Evolutionary conservation across 148 eudicot species (phyloP).

Genomic region (Chenopodium berlandieri): DNA sequence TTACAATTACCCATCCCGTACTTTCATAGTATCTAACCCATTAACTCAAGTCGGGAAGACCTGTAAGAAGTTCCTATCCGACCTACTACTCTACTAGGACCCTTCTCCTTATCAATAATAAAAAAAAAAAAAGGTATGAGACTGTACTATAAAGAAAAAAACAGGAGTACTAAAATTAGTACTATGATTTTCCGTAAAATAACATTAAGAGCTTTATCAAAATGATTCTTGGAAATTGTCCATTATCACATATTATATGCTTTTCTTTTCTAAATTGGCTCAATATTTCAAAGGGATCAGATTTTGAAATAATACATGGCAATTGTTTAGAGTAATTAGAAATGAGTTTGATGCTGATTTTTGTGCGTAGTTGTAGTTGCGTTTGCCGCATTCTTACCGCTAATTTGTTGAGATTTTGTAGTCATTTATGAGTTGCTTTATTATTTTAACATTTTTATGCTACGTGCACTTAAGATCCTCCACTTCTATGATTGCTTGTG

Average conservation of each 20-base stretch:
- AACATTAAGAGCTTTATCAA: background rate
- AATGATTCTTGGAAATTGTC: constrained; percentile 13
- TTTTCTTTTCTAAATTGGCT: background rate
- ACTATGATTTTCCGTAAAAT: background rate
- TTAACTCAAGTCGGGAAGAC: too few relatives aligned
- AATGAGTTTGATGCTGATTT: constrained; percentile 13
- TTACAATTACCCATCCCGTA: too few relatives aligned
- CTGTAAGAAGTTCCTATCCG: too few relatives aligned
- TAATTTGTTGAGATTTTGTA: background rate
- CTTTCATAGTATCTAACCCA: too few relatives aligned
- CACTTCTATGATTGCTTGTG: background rate
- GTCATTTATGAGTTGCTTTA: background rate
- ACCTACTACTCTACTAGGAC: too few relatives aligned
- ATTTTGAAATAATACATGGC: background rate
- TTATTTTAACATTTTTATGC: background rate
- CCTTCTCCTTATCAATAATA: too few relatives aligned
- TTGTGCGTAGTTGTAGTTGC: background rate
- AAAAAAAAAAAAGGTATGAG: too few relatives aligned
- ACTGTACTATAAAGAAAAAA: too few relatives aligned
- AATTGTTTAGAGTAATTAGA: background rate
- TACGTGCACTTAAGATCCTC: background rate
- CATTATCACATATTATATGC: background rate
- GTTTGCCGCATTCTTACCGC: constrained; percentile 5
- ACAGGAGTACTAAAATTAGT: background rate
- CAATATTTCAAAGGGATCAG: background rate